phyloP scores from a whole-genome alignment of 2,329 filamentous ascomycete genomes.

The Aspergillus uvarum region DNA sequence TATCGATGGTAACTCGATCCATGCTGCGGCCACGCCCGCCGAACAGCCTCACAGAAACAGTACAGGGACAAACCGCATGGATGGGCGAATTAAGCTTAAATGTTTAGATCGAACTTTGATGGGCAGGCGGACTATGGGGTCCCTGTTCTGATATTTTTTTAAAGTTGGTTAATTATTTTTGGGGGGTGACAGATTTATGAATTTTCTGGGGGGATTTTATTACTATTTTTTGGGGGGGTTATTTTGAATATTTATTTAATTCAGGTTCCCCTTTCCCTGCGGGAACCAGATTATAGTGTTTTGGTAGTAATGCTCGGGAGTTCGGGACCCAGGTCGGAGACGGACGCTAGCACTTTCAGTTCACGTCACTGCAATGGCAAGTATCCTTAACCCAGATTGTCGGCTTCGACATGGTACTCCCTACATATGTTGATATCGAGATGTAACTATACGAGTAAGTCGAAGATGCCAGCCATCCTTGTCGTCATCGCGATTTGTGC shows the following conservation, averaged over 20 bases:
- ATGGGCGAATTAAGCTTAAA: slow-evolving; percentile 5
- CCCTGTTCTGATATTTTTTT: neutral
- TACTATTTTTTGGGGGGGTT: neutral
- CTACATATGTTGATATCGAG: too few relatives aligned
- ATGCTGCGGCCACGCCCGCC: neutral
- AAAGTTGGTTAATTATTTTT: neutral
- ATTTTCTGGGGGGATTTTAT: neutral
- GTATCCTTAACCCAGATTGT: too few relatives aligned
- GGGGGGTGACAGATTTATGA: neutral
- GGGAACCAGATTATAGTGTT: too few relatives aligned
- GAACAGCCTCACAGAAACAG: neutral
- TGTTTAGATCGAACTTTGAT: neutral
- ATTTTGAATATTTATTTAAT: neutral
- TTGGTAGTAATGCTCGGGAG: too few relatives aligned
- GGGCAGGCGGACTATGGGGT: neutral
- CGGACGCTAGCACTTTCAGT: neutral
- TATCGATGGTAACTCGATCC: neutral
- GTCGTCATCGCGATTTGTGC: slow-evolving; percentile 13
- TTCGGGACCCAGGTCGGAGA: neutral
- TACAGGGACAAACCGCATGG: neutral
- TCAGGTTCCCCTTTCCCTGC: too few relatives aligned
- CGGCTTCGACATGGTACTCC: too few relatives aligned
- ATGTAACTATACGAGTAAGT: too few relatives aligned
- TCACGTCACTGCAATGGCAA: too few relatives aligned
- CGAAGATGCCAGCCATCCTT: slow-evolving; percentile 1